These are phyloP conservation scores for Eleusine indica DNA, from an alignment of 176 grass and related monocot species.

Conservation along the genomic window DNA sequence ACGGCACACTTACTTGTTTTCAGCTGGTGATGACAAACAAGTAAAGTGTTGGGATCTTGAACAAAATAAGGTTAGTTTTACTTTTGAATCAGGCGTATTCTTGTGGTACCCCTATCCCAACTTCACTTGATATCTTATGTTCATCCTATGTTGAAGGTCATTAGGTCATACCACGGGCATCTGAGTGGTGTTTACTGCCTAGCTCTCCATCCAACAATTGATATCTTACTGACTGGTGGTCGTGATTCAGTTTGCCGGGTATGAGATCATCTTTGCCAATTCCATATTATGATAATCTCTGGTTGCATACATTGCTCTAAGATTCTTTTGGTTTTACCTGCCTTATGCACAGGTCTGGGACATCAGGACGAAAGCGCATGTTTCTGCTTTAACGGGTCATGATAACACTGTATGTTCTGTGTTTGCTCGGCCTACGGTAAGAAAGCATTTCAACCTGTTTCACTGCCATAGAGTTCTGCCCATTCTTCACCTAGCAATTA, in stretches of 20 bases:
- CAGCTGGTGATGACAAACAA: constrained; percentile 99
- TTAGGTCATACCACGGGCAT: constrained; percentile 99
- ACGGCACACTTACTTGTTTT: constrained; percentile 93
- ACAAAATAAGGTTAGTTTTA: constrained; percentile 87
- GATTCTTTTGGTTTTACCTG: constrained; percentile 19
- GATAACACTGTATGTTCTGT: constrained; percentile 99
- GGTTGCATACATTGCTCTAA: not conserved
- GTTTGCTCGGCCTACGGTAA: constrained; percentile 90
- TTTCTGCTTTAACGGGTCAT: constrained; percentile 96
- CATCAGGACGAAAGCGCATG: constrained; percentile 88
- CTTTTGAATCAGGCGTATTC: not conserved
- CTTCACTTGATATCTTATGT: constrained; percentile 27
- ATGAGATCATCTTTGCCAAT: constrained; percentile 38
- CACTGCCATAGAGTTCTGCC: constrained; percentile 15
- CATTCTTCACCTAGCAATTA: constrained; percentile 1
- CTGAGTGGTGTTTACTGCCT: constrained; percentile 98
- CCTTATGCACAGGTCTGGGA: constrained; percentile 77
- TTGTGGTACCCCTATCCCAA: constrained; percentile 26
- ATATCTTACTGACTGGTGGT: constrained; percentile 89
- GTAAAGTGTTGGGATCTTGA: constrained; percentile 99
- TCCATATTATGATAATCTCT: constrained; percentile 13
- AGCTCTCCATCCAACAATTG: constrained; percentile 93
- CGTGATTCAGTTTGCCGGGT: constrained; percentile 99
- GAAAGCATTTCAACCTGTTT: constrained; percentile 29
- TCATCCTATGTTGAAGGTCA: constrained; percentile 61